Evolutionary conservation across 768 basidiomycete genomes (phyloP).

Genomic region (Boletus bicolor): DNA sequence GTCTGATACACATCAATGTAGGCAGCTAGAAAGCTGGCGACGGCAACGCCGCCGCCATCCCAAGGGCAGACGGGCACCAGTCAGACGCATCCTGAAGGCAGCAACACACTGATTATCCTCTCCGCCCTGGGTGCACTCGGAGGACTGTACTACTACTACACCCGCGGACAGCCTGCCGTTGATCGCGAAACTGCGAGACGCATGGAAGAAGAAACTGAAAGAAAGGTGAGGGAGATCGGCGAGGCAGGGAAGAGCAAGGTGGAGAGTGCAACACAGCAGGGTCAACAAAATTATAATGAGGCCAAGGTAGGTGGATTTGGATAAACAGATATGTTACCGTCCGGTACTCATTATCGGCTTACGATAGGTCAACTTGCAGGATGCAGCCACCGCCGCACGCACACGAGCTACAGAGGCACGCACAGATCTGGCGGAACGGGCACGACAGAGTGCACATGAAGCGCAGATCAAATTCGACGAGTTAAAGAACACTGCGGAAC

Average conservation of each 20-base stretch:
- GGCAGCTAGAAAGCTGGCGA: slow-evolving; percentile 15
- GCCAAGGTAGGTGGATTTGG: slow-evolving; percentile 30
- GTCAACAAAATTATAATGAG: slow-evolving; percentile 32
- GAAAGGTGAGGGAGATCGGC: slow-evolving; percentile 25
- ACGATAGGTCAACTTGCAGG: slow-evolving; percentile 22
- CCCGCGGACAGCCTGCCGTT: slow-evolving; percentile 19
- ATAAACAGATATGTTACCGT: background rate
- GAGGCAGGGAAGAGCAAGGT: slow-evolving; percentile 32
- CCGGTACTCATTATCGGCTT: background rate
- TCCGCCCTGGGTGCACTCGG: slow-evolving; percentile 34
- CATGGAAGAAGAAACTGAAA: slow-evolving; percentile 33
- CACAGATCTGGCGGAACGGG: slow-evolving; percentile 24
- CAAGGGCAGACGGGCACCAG: slow-evolving; percentile 4
- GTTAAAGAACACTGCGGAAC: slow-evolving; percentile 27
- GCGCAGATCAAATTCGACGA: slow-evolving; percentile 23
- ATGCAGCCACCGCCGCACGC: slow-evolving; percentile 10
- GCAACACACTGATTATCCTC: slow-evolving; percentile 29
- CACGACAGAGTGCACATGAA: slow-evolving; percentile 25
- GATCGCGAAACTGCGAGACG: slow-evolving; percentile 24
- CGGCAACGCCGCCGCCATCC: slow-evolving; percentile 12
- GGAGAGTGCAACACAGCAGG: slow-evolving; percentile 29
- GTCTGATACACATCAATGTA: slow-evolving; percentile 1
- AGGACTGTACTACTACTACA: slow-evolving; percentile 38
- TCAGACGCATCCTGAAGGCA: slow-evolving; percentile 13
- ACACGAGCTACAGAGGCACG: slow-evolving; percentile 22